A percentile compares a stretch with the other conserved stretches of the same genome.
These are phyloP conservation scores for Phoma herbarum DNA, from an alignment of 2,329 filamentous ascomycete genomes.

Conservation along the genomic window DNA sequence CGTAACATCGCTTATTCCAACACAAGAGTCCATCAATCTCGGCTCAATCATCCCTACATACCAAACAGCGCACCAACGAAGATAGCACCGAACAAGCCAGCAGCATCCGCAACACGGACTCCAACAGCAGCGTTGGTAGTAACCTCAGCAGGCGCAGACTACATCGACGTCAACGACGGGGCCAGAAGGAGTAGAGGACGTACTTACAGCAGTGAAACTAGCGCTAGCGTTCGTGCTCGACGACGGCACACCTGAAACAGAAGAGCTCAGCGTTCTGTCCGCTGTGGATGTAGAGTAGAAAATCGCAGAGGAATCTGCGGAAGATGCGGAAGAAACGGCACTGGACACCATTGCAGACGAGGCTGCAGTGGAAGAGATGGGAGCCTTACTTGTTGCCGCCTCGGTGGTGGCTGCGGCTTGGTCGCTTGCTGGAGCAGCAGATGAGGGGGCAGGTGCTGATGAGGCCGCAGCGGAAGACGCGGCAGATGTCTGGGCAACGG, in stretches of 20 bases:
- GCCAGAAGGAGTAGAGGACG: no score
- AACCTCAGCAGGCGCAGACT: slow-evolving; percentile 30
- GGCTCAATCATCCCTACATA: no score
- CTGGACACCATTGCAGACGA: no score
- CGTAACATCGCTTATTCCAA: no score
- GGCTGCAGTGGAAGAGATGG: slow-evolving; percentile 12
- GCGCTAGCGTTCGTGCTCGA: slow-evolving; percentile 25
- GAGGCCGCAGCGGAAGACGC: not conserved
- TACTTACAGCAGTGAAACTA: slow-evolving; percentile 28
- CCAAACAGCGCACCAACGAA: slow-evolving; percentile 30
- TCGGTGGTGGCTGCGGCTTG: slow-evolving; percentile 1
- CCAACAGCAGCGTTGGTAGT: slow-evolving; percentile 28
- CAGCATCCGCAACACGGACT: slow-evolving; percentile 10
- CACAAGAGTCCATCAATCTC: no score
- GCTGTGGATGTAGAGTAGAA: not conserved
- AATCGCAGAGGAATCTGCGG: slow-evolving; percentile 5
- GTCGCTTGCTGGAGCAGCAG: slow-evolving; percentile 7
- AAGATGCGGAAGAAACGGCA: no score
- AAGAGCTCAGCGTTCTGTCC: slow-evolving; percentile 15
- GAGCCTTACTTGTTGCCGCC: slow-evolving; percentile 8
- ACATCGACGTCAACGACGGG: no score
- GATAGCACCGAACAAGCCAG: slow-evolving; percentile 29
- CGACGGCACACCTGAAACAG: slow-evolving; percentile 15
- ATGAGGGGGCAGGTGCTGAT: slow-evolving; percentile 8
- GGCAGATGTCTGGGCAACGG: slow-evolving; percentile 4